Evolutionary conservation across 441 rosid genomes (phyloP), one percentile per base, ranked within the genome.

Genomic region (Dalechampia spathulata): DNA sequence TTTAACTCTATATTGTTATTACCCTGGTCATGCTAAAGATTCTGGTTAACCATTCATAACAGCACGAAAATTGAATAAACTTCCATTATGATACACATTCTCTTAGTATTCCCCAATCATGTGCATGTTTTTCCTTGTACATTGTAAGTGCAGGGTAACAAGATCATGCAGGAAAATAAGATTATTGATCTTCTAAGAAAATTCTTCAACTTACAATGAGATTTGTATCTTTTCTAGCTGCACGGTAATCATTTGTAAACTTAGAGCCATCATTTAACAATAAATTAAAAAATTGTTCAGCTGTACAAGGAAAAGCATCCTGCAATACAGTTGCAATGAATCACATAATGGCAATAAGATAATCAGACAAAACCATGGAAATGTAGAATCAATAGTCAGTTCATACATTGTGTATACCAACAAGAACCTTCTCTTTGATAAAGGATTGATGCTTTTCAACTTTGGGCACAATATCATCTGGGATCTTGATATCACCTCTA

Each of bases 351-450:
- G 53, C 49, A 42, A 58, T 47, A 52, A 25, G 15, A 49, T 50
- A 50, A 64, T 51, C 9, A 55, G 61, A 21, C 36, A 65, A 64
- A 44, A 21, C 20, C 51, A 55, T 20, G 51, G 17, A 50, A 55
- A 55, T 20, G 47, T 17, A 60, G 38, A 27, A 11, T 42, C 60
- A 61, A 60, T 44, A 44, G 25, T 54, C 19, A 55, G 67, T 56
- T 36, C 71, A 42, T 78, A 93, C 97, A 64, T 85, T 81, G 69
- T 65, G 68, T 72, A 90, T 81, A 58, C 61, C 85, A 60, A 75
- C 83, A 56, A 93, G 89, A 67, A 82, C 96, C 78, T 90, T 95
- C 55, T 90, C 96, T 71, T 85, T 87, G 78, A 79, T 65, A 71
- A 87, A 93, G 59, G 93, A 59, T 72, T 83, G 88, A 55, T 60